Conservation (phyloP, 208 protist species). For the Leishmania major region DNA sequence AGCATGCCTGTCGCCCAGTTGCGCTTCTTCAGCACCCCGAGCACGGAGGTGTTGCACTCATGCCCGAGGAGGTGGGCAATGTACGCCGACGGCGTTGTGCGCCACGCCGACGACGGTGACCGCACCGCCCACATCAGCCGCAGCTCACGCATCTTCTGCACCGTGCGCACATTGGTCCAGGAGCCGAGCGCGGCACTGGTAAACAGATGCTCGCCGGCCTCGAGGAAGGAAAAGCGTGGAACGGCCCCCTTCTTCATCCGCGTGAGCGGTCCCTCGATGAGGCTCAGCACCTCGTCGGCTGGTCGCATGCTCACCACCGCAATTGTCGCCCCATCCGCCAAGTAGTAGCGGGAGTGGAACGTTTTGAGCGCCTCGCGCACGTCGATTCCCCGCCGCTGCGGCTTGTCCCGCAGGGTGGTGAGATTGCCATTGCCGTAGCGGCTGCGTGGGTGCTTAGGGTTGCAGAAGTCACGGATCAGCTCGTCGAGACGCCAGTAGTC, state of each 20-base stretch:
- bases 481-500: slow-evolving; percentile 87
- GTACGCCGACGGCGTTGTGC: slow-evolving; percentile 70
- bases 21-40: slow-evolving; percentile 80
- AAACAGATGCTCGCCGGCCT: slow-evolving; percentile 31
- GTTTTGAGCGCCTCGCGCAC: slow-evolving; percentile 61
- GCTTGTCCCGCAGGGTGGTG: slow-evolving; percentile 75
- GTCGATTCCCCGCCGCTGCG: slow-evolving; percentile 50
- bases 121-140: slow-evolving; percentile 65
- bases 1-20: slow-evolving; percentile 72
- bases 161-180: slow-evolving; percentile 69
- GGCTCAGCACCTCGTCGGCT: slow-evolving; percentile 42
- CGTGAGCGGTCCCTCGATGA: slow-evolving; percentile 47
- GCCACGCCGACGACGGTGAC: slow-evolving; percentile 43
- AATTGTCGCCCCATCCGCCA: slow-evolving; percentile 26
- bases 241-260: slow-evolving; percentile 44
- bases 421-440: slow-evolving; percentile 92
- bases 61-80: slow-evolving; percentile 92
- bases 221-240: slow-evolving; percentile 33
- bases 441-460: slow-evolving; percentile 66
- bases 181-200: slow-evolving; percentile 13
- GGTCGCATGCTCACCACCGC: slow-evolving; percentile 48
- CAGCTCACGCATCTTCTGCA: slow-evolving; percentile 59
- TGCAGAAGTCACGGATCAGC: slow-evolving; percentile 54
- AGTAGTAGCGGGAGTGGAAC: slow-evolving; percentile 59
- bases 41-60: slow-evolving; percentile 89